Evolutionary conservation across 2,329 filamentous ascomycete genomes (phyloP), one percentile per base, ranked within the genome.

Genomic region (Talaromyces sp.): DNA sequence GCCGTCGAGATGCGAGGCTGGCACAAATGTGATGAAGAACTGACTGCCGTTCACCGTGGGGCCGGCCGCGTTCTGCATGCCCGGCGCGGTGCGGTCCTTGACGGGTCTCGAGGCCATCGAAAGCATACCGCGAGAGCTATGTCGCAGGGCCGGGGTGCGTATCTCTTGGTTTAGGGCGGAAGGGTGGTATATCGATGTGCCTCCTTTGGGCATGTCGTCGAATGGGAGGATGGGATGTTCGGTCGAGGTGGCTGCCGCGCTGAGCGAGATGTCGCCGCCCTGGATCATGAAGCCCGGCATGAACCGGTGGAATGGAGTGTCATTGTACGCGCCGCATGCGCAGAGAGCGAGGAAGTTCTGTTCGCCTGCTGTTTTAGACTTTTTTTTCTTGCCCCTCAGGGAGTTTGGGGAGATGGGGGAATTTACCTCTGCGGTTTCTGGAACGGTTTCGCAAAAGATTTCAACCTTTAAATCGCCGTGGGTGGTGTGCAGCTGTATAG

Each of bases 381-480:
- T 44, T 44, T 47, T 47, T 11, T 47, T 47, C 44, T 25, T 19
- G 8, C 11, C 33, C 33, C 33, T 36, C 33, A 13, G 33, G 51
- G 51, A 30, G 17, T 1, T n/a, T 49, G 13, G 27, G 28, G 22
- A 22, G 22, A 22, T 22, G 22, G 52, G 6, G 33, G 15, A 17
- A 36, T 78, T 60, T 79, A 89, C 89, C 79, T 96, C 91, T 65
- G 92, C 89, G 0, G 95, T 96, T 75, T 93, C 93, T 65, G 95
- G 95, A 33, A 96, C 92, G 68, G 90, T 88, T 75, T 97, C 92
- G 80, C 93, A 98, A 80, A 97, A 98, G 67, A 99, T 82, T 77
- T 98, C 95, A 69, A 98, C 85, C 80, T 98, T 99, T 73, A 99
- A 84, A 77, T 95, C 89, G 73, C 95, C 95, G 58, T 89, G 84